Conservation (phyloP, 805 yeast species). For the Kodamaea restingae region DNA sequence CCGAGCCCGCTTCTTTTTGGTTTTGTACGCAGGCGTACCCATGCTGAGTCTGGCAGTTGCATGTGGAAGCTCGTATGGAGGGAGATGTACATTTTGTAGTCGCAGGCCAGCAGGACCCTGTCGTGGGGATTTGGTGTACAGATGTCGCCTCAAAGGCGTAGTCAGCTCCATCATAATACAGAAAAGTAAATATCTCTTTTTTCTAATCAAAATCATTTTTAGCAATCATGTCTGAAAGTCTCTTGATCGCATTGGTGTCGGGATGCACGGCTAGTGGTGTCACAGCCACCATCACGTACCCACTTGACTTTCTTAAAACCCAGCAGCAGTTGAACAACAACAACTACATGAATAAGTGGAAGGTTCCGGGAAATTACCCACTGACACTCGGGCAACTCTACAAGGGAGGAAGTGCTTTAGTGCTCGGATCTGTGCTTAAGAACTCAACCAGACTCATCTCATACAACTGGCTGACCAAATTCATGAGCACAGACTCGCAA, state of each 20-base stretch:
- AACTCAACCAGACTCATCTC: conserved; percentile 69
- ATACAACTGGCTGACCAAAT: conserved; percentile 69
- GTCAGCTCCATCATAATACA: conserved; percentile 7
- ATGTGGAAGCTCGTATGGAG: conserved; percentile 20
- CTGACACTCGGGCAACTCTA: conserved; percentile 31
- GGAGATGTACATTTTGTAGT: conserved; percentile 15
- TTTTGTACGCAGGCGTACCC: neutral
- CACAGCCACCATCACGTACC: conserved; percentile 62
- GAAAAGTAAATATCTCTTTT: neutral
- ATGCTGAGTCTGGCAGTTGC: conserved; percentile 12
- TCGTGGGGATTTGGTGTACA: neutral
- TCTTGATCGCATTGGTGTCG: conserved; percentile 55
- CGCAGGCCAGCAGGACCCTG: conserved; percentile 1
- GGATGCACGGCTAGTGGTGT: conserved; percentile 62
- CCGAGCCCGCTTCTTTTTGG: neutral
- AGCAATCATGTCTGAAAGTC: conserved; percentile 23
- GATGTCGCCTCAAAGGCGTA: conserved; percentile 1
- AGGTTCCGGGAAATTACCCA: conserved; percentile 32
- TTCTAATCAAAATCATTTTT: too few relatives aligned
- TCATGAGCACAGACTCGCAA: conserved; percentile 51
- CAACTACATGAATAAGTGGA: conserved; percentile 31
- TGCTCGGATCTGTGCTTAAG: conserved; percentile 69
- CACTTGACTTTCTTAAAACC: conserved; percentile 68
- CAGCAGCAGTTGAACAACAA: conserved; percentile 55
- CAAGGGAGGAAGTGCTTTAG: conserved; percentile 71